A percentile compares a stretch with the other conserved stretches of the same genome.
These are phyloP conservation scores for Aaosphaeria pasadenensis DNA, from an alignment of 2,329 filamentous ascomycete genomes.

Conservation along the genomic window DNA sequence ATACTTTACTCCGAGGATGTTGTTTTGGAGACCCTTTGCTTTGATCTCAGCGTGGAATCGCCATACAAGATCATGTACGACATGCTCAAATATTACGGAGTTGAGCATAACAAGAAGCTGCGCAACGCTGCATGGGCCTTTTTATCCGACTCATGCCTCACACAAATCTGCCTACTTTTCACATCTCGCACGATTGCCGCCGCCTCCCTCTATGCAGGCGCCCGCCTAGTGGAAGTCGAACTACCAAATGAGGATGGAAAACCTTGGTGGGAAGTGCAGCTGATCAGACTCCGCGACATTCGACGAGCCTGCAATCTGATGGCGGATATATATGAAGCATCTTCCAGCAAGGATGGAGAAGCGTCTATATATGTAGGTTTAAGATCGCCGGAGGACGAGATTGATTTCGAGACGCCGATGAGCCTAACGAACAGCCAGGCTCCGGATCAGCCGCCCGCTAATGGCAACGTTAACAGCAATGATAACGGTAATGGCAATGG, in stretches of 20 bases:
- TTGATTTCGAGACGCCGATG: conserved; percentile 30
- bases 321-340: conserved; percentile 52
- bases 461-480: conserved; percentile 6
- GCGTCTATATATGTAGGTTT: conserved; percentile 47
- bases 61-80: conserved; percentile 84
- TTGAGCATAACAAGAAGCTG: conserved; percentile 76
- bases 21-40: conserved; percentile 87
- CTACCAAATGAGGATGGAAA: conserved; percentile 70
- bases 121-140: conserved; percentile 91
- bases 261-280: conserved; percentile 83
- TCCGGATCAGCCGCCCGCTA: conserved; percentile 4
- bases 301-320: conserved; percentile 73
- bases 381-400: conserved; percentile 36
- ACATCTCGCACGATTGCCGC: conserved; percentile 78
- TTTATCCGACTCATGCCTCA: conserved; percentile 85
- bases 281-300: conserved; percentile 69
- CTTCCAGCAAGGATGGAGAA: conserved; percentile 39
- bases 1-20: conserved; percentile 91
- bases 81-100: conserved; percentile 68
- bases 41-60: conserved; percentile 86
- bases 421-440: conserved; percentile 23
- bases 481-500: conserved; percentile 21
- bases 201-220: conserved; percentile 81
- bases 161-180: conserved; percentile 78
- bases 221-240: conserved; percentile 68